Evolutionary conservation across 805 yeast genomes (phyloP).

Genomic region (Wickerhamomyces tratensis): DNA sequence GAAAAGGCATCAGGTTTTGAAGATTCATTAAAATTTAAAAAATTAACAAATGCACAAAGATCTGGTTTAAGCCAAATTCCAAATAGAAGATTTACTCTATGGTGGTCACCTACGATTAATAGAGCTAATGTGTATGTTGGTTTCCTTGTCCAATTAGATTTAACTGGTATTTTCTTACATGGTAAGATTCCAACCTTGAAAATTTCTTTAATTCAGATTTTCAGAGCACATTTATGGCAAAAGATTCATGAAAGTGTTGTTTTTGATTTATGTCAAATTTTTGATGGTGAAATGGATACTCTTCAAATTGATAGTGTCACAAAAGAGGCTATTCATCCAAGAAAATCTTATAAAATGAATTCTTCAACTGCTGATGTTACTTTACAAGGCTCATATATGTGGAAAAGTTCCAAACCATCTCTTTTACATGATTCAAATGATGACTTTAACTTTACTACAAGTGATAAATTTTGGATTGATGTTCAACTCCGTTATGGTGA

Average conservation of each 20-base stretch:
- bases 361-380: constrained; percentile 91
- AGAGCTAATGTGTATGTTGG: constrained; percentile 98
- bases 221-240: constrained; percentile 98
- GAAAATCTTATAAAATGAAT: constrained; percentile 96
- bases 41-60: constrained; percentile 94
- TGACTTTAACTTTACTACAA: constrained; percentile 38
- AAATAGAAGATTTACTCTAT: constrained; percentile 88
- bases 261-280: constrained; percentile 84
- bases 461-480: constrained; percentile 86
- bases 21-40: constrained; percentile 89
- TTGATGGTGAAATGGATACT: constrained; percentile 79
- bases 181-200: constrained; percentile 97
- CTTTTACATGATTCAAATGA: constrained; percentile 66
- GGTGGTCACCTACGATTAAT: constrained; percentile 99
- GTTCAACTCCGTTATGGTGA: constrained; percentile 94
- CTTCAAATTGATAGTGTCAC: constrained; percentile 79
- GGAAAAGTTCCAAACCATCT: constrained; percentile 82
- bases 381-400: constrained; percentile 60
- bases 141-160: constrained; percentile 87
- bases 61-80: constrained; percentile 97
- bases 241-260: constrained; percentile 95
- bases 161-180: constrained; percentile 94
- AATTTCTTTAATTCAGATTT: constrained; percentile 90
- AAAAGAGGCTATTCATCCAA: constrained; percentile 90
- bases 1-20: constrained; percentile 97